A percentile compares a stretch with the other conserved stretches of the same genome.
Evolutionary conservation across 225 moss, liverwort and hornwort species (phyloP).

Genomic region (Takakia lepidozioides): DNA sequence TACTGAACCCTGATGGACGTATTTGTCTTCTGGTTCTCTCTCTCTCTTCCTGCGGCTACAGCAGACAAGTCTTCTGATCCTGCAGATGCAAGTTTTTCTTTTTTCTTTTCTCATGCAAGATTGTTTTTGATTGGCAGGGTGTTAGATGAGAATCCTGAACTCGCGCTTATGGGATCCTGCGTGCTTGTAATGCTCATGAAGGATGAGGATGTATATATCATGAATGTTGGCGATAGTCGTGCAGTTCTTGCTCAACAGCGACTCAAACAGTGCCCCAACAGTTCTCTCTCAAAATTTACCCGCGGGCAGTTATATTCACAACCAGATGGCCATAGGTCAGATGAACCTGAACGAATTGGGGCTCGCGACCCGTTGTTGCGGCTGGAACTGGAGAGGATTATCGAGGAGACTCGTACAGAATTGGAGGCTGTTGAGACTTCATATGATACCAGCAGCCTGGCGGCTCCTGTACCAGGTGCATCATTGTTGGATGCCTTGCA

Average conservation of each 20-base stretch:
- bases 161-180: slow-evolving; percentile 99
- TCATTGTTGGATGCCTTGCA: slow-evolving; percentile 88
- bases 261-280: slow-evolving; percentile 51
- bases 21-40: too few relatives aligned
- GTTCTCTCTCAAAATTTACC: slow-evolving; percentile 38
- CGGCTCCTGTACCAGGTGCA: slow-evolving; percentile 44
- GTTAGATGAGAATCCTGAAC: slow-evolving; percentile 80
- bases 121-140: slow-evolving; percentile 32
- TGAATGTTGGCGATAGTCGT: slow-evolving; percentile 99
- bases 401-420: slow-evolving; percentile 94
- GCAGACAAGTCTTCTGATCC: too few relatives aligned
- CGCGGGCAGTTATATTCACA: slow-evolving; percentile 31
- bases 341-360: slow-evolving; percentile 63
- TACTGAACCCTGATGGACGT: too few relatives aligned
- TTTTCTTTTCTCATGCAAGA: slow-evolving; percentile 6
- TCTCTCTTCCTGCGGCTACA: too few relatives aligned
- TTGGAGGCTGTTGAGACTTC: slow-evolving; percentile 69
- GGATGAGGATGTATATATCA: slow-evolving; percentile 97
- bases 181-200: slow-evolving; percentile 99
- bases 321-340: slow-evolving; percentile 46
- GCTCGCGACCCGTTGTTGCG: slow-evolving; percentile 80
- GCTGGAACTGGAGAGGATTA: slow-evolving; percentile 89
- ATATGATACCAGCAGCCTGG: slow-evolving; percentile 44
- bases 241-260: slow-evolving; percentile 89
- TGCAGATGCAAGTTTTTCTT: too few relatives aligned